phyloP scores from a whole-genome alignment of 768 basidiomycete genomes.

The Xerocomellus intermedius region DNA sequence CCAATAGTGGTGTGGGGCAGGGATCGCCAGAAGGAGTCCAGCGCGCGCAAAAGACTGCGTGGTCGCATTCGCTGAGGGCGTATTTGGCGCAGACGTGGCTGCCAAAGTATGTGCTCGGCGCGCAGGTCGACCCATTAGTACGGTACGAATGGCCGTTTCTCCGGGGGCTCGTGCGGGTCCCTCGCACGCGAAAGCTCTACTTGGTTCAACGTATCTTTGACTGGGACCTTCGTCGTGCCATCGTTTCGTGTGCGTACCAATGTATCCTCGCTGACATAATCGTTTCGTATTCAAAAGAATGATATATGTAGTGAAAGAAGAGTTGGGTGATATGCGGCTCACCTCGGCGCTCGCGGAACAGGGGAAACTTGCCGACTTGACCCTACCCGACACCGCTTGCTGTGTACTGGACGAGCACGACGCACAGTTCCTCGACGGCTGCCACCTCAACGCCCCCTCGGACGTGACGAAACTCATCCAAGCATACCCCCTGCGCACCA shows the following conservation, averaged over 20 bases:
- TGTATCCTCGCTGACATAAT: background rate
- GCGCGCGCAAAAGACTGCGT: background rate
- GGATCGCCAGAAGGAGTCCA: background rate
- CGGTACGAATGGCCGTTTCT: conserved; percentile 9
- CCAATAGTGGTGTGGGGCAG: background rate
- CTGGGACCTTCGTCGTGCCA: background rate
- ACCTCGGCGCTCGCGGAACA: background rate
- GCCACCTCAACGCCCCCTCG: background rate
- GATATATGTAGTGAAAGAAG: background rate
- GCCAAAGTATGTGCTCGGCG: conserved; percentile 5
- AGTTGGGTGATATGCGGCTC: background rate
- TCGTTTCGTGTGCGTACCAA: background rate
- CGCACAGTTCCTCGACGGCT: background rate
- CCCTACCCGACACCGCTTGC: background rate
- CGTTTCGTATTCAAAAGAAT: too few species aligned
- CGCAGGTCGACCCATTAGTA: background rate
- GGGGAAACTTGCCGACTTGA: background rate
- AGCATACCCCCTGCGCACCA: conserved; percentile 3
- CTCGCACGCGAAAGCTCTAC: conserved; percentile 3
- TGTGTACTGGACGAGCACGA: background rate
- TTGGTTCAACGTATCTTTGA: conserved; percentile 5
- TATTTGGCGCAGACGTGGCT: conserved; percentile 15
- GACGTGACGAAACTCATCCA: conserved; percentile 8
- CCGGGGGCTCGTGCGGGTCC: background rate
- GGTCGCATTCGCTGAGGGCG: conserved; percentile 1